Conservation (phyloP, 2,329 filamentous ascomycete genomes). For the Xylariaceae sp. region DNA sequence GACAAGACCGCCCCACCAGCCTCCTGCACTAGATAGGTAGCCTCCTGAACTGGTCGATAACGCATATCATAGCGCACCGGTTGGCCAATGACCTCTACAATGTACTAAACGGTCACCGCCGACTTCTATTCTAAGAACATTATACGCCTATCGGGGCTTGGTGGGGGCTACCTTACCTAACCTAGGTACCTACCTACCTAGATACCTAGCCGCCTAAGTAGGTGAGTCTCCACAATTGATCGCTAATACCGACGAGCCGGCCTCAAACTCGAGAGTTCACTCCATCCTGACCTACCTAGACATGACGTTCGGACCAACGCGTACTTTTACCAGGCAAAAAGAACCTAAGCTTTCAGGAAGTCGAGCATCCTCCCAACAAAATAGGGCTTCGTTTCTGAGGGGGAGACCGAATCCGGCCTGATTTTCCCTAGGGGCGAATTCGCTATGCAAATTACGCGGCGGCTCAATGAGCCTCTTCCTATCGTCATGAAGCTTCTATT, state of each 20-base stretch:
- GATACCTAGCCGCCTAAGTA: no score
- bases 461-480: slow-evolving; percentile 32
- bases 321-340: neutral
- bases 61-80: neutral
- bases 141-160: neutral
- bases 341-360: neutral
- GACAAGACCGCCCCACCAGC: slow-evolving; percentile 17
- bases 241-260: no score
- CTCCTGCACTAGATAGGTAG: slow-evolving; percentile 7
- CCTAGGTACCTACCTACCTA: neutral
- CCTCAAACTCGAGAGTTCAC: no score
- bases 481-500: slow-evolving; percentile 43
- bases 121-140: neutral
- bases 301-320: slow-evolving; percentile 18
- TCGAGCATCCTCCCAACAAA: neutral
- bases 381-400: neutral
- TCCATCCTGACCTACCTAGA: neutral
- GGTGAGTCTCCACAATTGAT: neutral
- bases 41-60: neutral
- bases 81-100: slow-evolving; percentile 21
- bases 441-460: neutral
- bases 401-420: neutral
- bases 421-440: neutral
- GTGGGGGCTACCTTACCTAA: no score
- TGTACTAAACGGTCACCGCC: neutral